Percentiles rank a stretch among this genome's conserved stretches.
Conservation (phyloP, 2,329 filamentous ascomycete species). For the Mollisiaceae sp. region DNA sequence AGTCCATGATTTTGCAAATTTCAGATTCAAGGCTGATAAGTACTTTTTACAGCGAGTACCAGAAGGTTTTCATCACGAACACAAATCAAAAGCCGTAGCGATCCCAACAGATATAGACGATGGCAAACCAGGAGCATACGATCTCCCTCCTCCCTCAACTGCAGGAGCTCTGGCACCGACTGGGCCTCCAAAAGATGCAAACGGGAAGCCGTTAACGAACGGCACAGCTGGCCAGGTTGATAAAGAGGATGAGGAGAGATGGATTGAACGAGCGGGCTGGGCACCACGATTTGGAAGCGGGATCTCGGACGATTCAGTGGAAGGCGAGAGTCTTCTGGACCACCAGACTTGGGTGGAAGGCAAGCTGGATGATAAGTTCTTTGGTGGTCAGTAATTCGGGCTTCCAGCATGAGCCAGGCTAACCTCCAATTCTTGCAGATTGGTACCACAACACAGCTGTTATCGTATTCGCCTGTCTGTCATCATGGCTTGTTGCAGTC, state of each 20-base stretch:
- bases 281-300: constrained; percentile 82
- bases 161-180: constrained; percentile 66
- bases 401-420: constrained; percentile 24
- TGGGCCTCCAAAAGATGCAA: constrained; percentile 49
- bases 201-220: constrained; percentile 55
- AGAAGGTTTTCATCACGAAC: constrained; percentile 64
- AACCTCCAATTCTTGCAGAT: constrained; percentile 55
- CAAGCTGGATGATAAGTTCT: constrained; percentile 86
- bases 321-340: constrained; percentile 76
- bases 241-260: constrained; percentile 60
- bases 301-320: constrained; percentile 48
- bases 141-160: constrained; percentile 77
- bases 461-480: constrained; percentile 89
- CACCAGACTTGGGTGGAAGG: constrained; percentile 88
- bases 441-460: constrained; percentile 99
- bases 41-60: constrained; percentile 61
- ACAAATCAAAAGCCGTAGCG: constrained; percentile 67
- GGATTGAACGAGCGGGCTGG: constrained; percentile 76
- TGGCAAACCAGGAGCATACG: constrained; percentile 70
- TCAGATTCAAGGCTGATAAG: constrained; percentile 13
- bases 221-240: constrained; percentile 50
- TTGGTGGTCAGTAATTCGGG: constrained; percentile 67
- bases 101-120: constrained; percentile 82
- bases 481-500: constrained; percentile 87
- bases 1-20: constrained; percentile 43